Percentiles rank a stretch among this genome's conserved stretches.
These are phyloP conservation scores for Barnettozyma populi DNA, from an alignment of 805 yeast species.

Conservation along the genomic window DNA sequence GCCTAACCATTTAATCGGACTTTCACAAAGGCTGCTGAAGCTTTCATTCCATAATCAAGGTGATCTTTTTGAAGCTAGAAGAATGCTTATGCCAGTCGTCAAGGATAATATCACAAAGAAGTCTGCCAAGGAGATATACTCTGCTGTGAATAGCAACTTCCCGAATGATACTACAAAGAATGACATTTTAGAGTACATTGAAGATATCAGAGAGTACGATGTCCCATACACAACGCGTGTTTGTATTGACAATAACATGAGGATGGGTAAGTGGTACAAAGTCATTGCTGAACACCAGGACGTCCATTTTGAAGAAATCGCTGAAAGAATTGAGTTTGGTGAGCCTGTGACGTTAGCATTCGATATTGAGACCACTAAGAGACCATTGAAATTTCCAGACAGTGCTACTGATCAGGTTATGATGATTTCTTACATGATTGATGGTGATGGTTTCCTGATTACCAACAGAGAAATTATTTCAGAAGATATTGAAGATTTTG, in stretches of 20 bases:
- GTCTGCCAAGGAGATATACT: slow-evolving; percentile 64
- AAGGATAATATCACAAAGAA: slow-evolving; percentile 56
- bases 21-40: slow-evolving; percentile 57
- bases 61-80: slow-evolving; percentile 72
- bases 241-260: slow-evolving; percentile 78
- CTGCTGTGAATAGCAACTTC: slow-evolving; percentile 39
- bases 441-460: slow-evolving; percentile 91
- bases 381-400: slow-evolving; percentile 94
- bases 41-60: slow-evolving; percentile 68
- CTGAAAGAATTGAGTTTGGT: slow-evolving; percentile 84
- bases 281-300: slow-evolving; percentile 61
- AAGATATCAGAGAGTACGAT: slow-evolving; percentile 88
- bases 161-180: slow-evolving; percentile 17
- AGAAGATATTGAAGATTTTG: slow-evolving; percentile 93
- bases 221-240: slow-evolving; percentile 97
- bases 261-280: slow-evolving; percentile 96
- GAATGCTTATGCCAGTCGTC: slow-evolving; percentile 63
- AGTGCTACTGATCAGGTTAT: slow-evolving; percentile 84
- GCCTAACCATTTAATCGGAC: slow-evolving; percentile 84
- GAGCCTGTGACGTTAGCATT: slow-evolving; percentile 96
- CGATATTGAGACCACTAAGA: slow-evolving; percentile 96
- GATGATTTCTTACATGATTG: slow-evolving; percentile 99
- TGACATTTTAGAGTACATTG: slow-evolving; percentile 61
- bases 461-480: slow-evolving; percentile 93
- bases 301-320: slow-evolving; percentile 50